phyloP scores from a whole-genome alignment of 2,329 filamentous ascomycete species.

The Pseudocercospora fijiensis region DNA sequence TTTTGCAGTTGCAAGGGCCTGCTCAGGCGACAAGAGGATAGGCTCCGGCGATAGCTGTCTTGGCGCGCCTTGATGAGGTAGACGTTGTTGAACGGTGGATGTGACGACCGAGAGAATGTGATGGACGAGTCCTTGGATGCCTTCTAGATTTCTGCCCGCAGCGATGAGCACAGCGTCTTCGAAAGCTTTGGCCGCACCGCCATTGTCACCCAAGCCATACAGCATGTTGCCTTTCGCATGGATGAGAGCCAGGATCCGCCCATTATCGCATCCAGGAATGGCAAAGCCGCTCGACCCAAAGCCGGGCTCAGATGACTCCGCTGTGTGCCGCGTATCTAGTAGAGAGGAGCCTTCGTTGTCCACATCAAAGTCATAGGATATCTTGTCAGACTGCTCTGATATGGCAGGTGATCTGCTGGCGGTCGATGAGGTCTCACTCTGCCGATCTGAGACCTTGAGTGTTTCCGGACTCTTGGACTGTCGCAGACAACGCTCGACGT shows the following conservation, averaged over 20 bases:
- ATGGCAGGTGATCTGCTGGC: constrained; percentile 55
- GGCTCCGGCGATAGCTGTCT: constrained; percentile 53
- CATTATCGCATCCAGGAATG: constrained; percentile 83
- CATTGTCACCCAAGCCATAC: constrained; percentile 81
- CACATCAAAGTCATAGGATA: constrained; percentile 57
- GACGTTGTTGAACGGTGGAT: constrained; percentile 30
- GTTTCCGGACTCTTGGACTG: constrained; percentile 48
- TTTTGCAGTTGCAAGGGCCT: constrained; percentile 76
- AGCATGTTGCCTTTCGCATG: constrained; percentile 99
- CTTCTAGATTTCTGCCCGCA: constrained; percentile 66
- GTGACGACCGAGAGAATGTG: constrained; percentile 70
- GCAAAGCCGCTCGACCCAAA: constrained; percentile 81
- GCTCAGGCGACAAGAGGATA: constrained; percentile 77
- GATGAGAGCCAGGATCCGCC: constrained; percentile 85
- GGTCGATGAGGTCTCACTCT: constrained; percentile 59
- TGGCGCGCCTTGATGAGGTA: constrained; percentile 31
- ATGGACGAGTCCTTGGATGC: constrained; percentile 75
- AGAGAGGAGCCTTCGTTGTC: constrained; percentile 41
- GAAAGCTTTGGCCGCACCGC: constrained; percentile 79
- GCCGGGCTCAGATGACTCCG: constrained; percentile 50
- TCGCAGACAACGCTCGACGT: constrained; percentile 72
- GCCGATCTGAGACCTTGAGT: constrained; percentile 52
- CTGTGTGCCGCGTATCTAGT: constrained; percentile 43
- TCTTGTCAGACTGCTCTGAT: constrained; percentile 58
- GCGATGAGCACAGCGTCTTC: constrained; percentile 93